Base-by-base conservation (phyloP, 2,329 filamentous ascomycete genomes). In the Neonectria faginata region DNA sequence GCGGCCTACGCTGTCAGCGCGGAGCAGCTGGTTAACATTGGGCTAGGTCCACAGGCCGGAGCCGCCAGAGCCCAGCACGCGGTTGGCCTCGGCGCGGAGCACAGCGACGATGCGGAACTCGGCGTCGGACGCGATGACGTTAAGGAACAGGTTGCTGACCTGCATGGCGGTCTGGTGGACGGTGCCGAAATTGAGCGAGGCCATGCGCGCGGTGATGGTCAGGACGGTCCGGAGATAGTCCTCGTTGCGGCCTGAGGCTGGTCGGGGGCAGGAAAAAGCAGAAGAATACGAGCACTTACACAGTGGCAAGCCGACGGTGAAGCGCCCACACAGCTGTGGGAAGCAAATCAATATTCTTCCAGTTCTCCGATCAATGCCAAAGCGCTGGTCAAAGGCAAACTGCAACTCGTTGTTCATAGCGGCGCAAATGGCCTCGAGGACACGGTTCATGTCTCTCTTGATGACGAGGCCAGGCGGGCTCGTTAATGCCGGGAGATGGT, bases 101-200 rank as follows among this genome's bases (percentile, higher is more conserved):
- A 71, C 64, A 1, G 75, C 55, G 6, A 82, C 74, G 16, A 80
- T 82, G 59, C 78, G 73, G 57, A 73, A 76, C 50, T 82, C 76
- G 1, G 72, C 55, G 48, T 82, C 75, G 9, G 79, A 77, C 1
- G 71, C 74, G 11, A 81, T 52, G 7, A 78, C 75, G 58, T 81
- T 78, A 18, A 79, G 75, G 1, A 84, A 67, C 20, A 80, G 68
- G 59, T 83, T 84, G 0, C 76, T 78, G 0, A 79, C 76, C 5
- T 77, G 77, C 9, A 83, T 76, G 33, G 70, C 76, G 0, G 77
- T 82, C 48, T 82, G 80, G 71, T 81, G 79, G 57, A 80, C 80
- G 3, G 77, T 74, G 31, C 73, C 79, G 63, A 81, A 78, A 67
- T 80, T 81, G 10, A 74, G 57, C 0, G 74, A 66, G 22, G 68